Evolutionary conservation across 495 filamentous ascomycete genomes (phyloP), one percentile per base, ranked within the genome.

Genomic region (Xanthoparmelia taractica): DNA sequence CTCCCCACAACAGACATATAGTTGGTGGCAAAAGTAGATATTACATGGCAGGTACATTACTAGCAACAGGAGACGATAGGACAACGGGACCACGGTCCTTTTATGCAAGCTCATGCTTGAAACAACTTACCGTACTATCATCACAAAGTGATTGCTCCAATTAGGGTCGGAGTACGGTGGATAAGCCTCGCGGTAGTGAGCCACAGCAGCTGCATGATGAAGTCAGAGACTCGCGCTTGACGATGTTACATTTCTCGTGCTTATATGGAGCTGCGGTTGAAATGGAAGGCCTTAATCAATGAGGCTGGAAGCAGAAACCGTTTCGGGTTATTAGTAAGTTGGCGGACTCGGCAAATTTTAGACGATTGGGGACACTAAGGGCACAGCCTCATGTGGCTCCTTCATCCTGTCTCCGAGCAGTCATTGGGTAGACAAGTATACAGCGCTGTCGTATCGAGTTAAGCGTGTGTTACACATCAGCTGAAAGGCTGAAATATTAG

Each of bases 181-280:
- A 52, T 43, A 54, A 37, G 31, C 48, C 60, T 20, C 50, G 0
- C 4, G 12, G 8, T 18, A 29, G 25, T 12, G 37, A 48, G 61
- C 54, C 54, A 58, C 54, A 63, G 45, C 18, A 34, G 23, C 27
- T 63, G 33, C 61, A 40, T 52, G 55, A 52, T 48, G 40, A 63
- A 54, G 38, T 41, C 54, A 33, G 11, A 20, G 23, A 15, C 8
- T 34, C 41, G 57, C 41, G 33, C 40, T 58, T 63, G 61, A 58
- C 29, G 38, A 58, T 23, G 61, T 63, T 58, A 50, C 61, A 48
- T 48, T 37, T 5, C 33, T 58, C 33, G 25, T 63, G 55, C 55
- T 63, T 52, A 58, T 38, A 48, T 23, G 29, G 20, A 20, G 36
- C 61, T 52, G 61, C 61, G 41, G 33, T 45, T 54, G 8, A 5